A percentile compares a stretch with the other conserved stretches of the same genome.
phyloP scores from a whole-genome alignment of 2,329 filamentous ascomycete genomes.

The Rutstroemia sp. region DNA sequence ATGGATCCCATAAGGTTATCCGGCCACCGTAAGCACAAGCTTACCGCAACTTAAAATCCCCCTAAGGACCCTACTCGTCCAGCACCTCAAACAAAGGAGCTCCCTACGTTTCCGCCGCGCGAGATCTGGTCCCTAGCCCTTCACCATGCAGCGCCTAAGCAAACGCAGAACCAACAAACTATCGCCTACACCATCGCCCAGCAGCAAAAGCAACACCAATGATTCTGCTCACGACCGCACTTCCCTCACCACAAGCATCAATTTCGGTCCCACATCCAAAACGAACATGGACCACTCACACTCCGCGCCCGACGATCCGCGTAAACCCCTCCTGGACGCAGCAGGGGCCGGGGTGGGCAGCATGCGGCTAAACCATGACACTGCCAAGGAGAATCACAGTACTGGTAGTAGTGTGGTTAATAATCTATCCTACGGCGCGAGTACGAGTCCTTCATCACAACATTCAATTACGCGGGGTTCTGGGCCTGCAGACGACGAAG shows the following conservation, averaged over 20 bases:
- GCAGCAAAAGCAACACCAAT: not conserved
- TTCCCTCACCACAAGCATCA: not conserved
- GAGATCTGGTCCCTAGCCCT: not conserved
- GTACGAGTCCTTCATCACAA: not conserved
- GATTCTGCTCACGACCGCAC: not conserved
- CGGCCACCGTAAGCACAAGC: too few relatives aligned
- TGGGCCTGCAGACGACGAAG: not conserved
- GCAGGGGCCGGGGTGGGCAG: not conserved
- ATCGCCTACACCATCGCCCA: not conserved
- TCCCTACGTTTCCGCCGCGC: not conserved
- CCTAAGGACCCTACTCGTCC: too few relatives aligned
- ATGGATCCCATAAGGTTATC: too few relatives aligned
- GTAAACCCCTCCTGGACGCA: constrained; percentile 10
- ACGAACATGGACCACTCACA: not conserved
- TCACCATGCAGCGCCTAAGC: constrained; percentile 3
- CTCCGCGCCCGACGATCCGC: constrained; percentile 7
- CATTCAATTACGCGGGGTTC: not conserved
- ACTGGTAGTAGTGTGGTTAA: not conserved
- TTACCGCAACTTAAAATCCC: too few relatives aligned
- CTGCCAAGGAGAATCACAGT: not conserved
- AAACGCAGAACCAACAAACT: constrained; percentile 3
- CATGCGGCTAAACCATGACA: not conserved
- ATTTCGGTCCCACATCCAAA: not conserved
- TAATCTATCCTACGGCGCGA: not conserved
- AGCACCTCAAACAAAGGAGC: not conserved